Evolutionary conservation across 179 eudicot species (phyloP).

Genomic region (Beta macrorhiza): DNA sequence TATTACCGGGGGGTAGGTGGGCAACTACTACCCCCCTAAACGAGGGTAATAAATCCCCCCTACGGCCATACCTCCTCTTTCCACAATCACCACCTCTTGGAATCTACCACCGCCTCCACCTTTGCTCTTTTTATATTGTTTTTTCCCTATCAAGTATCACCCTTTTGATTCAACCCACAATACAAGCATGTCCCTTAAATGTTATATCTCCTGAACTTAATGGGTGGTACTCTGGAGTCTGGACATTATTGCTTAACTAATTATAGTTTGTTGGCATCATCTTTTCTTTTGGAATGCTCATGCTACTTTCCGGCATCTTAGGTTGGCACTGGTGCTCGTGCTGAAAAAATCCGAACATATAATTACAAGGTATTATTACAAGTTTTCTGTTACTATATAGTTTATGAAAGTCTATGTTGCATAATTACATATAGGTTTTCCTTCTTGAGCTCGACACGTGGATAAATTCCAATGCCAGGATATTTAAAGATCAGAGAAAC

Average conservation of each 20-base stretch:
- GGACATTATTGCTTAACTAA: background rate
- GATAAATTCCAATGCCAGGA: background rate
- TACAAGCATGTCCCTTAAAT: background rate
- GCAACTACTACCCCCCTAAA: too few relatives aligned
- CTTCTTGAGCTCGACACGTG: background rate
- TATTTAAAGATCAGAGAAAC: slow-evolving; percentile 4
- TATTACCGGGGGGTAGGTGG: too few relatives aligned
- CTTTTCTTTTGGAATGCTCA: slow-evolving; percentile 14
- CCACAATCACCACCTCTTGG: too few relatives aligned
- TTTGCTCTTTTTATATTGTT: too few relatives aligned
- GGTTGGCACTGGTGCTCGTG: slow-evolving; percentile 97
- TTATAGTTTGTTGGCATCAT: slow-evolving; percentile 1
- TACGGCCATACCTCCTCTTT: too few relatives aligned
- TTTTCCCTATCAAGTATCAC: too few relatives aligned
- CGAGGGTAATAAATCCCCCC: too few relatives aligned
- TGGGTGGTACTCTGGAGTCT: background rate
- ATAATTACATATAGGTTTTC: background rate
- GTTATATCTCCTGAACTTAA: background rate
- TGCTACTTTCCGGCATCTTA: slow-evolving; percentile 35
- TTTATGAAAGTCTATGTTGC: background rate
- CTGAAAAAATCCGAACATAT: slow-evolving; percentile 95
- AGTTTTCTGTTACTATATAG: background rate
- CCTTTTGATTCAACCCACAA: too few relatives aligned
- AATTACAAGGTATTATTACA: slow-evolving; percentile 68
- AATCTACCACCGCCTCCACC: too few relatives aligned